phyloP scores from a whole-genome alignment of 768 basidiomycete genomes.

The Collybia nuda region DNA sequence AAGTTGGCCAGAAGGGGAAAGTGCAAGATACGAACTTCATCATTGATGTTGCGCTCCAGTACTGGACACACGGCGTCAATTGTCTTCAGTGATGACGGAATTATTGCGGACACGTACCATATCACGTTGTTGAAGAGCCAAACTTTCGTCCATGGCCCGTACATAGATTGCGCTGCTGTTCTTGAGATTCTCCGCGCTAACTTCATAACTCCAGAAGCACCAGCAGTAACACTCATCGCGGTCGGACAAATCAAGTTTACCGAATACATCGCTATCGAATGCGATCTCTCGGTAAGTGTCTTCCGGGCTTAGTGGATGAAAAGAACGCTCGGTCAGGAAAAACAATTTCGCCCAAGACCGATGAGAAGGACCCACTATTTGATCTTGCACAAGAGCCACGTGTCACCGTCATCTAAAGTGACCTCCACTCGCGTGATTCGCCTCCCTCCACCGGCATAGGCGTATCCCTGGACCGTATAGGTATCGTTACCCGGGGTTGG shows the following conservation, averaged over 20 bases:
- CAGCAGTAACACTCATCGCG: constrained; percentile 58
- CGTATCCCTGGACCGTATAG: constrained; percentile 55
- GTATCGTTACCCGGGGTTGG: constrained; percentile 7
- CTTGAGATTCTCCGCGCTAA: constrained; percentile 31
- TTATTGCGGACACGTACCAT: constrained; percentile 27
- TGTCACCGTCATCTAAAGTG: constrained; percentile 50
- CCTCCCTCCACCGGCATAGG: constrained; percentile 61
- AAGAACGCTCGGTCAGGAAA: no score
- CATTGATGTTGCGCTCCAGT: constrained; percentile 60
- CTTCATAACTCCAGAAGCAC: constrained; percentile 54
- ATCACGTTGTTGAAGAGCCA: constrained; percentile 49
- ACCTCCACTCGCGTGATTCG: constrained; percentile 59
- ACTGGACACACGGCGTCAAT: constrained; percentile 13
- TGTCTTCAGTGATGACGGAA: no score
- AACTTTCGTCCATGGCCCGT: constrained; percentile 53
- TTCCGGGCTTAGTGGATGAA: constrained; percentile 31
- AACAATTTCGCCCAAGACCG: no score
- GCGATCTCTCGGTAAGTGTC: constrained; percentile 43
- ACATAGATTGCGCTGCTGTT: constrained; percentile 41
- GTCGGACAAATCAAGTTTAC: constrained; percentile 45
- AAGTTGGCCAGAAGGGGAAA: background rate
- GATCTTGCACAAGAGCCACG: constrained; percentile 44
- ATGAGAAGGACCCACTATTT: constrained; percentile 18
- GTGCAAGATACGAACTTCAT: constrained; percentile 53
- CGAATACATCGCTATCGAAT: constrained; percentile 41